Conservation (phyloP, 495 filamentous ascomycete genomes). For the Talaromyces stipitatus region DNA sequence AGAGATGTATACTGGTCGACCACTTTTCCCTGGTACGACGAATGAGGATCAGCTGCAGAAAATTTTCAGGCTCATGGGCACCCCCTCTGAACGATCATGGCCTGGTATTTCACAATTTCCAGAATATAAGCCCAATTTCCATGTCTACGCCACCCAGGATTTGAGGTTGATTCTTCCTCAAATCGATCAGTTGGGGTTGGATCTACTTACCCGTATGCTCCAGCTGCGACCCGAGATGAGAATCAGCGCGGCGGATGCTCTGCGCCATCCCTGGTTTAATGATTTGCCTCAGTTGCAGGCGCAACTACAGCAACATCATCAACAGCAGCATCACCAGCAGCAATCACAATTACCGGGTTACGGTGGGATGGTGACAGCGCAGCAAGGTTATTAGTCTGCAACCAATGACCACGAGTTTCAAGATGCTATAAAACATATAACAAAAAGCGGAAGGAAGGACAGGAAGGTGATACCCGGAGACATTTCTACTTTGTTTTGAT, state of each 20-base stretch:
- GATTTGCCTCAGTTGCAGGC: slow-evolving; percentile 48
- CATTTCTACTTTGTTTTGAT: slow-evolving; percentile 6
- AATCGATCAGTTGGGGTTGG: slow-evolving; percentile 78
- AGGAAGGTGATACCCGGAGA: slow-evolving; percentile 8
- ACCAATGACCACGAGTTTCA: no score
- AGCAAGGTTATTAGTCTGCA: slow-evolving; percentile 27
- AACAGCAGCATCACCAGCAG: slow-evolving; percentile 24
- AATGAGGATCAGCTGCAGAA: slow-evolving; percentile 94
- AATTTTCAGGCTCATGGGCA: slow-evolving; percentile 97
- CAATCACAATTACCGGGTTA: slow-evolving; percentile 29
- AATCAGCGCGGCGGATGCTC: slow-evolving; percentile 73
- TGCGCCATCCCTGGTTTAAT: slow-evolving; percentile 87
- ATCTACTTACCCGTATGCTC: slow-evolving; percentile 82
- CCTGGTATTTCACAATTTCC: slow-evolving; percentile 83
- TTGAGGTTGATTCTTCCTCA: slow-evolving; percentile 78
- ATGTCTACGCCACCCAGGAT: slow-evolving; percentile 92
- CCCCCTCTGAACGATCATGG: slow-evolving; percentile 86
- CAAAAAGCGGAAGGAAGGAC: not conserved
- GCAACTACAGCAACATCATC: slow-evolving; percentile 41
- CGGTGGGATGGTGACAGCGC: slow-evolving; percentile 34
- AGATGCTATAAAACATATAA: no score
- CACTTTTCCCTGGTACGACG: slow-evolving; percentile 88
- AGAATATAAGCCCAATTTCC: slow-evolving; percentile 91
- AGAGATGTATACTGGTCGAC: slow-evolving; percentile 92
- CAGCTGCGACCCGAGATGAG: slow-evolving; percentile 89